Evolutionary conservation across 352 stramenopile genomes (phyloP), one percentile per base, ranked within the genome.

Genomic region (Globisporangium sylvaticum): DNA sequence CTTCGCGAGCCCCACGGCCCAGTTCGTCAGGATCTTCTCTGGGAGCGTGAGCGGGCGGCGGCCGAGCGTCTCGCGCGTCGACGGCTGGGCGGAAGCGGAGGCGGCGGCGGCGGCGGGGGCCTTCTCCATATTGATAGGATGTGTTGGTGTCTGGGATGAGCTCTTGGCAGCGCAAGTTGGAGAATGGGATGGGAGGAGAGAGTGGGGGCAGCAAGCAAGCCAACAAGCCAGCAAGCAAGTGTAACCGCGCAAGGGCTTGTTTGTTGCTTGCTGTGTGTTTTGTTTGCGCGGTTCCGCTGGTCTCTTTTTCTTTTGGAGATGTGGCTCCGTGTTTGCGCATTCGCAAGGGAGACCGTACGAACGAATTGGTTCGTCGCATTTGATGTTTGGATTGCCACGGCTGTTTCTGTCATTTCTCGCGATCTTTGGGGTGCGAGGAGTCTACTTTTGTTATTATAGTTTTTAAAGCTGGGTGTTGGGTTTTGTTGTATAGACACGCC

Each of bases 11-110:
- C 86, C 86, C 53, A 94, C 81, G 58, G 84, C 84, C 72, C 79
- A 88, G 77, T 94, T 72, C 14, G 81, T 78, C 39, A 94, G 72
- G 68, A 94, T 94, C 80, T 94, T 94, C 70, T 94, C 86, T 2
- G 60, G 62, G 6, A 67, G 62, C 27, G 62, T 67, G 20, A 67
- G 62, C 62, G 83, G 83, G 44, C 83, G 81, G 54, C 81, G 79
- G 25, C 66, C 63, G 29, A 50, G 37, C 29, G 69, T 39, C 56
- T 66, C 48, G 31, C 46, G 62, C 62, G 62, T 67, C 14, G 62
- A 55, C 14, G 52, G 53, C 52, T 52, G 18, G 3, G 53, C 12
- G 2, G 62, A 12, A 3, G 71, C 18, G 29, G 62, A 10, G 55
- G 68, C 20, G 52, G 69, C 4, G 3, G 54, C 1, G 37, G 65